phyloP scores from a whole-genome alignment of 108 stramenopile species.

The Fragilaria radians region DNA sequence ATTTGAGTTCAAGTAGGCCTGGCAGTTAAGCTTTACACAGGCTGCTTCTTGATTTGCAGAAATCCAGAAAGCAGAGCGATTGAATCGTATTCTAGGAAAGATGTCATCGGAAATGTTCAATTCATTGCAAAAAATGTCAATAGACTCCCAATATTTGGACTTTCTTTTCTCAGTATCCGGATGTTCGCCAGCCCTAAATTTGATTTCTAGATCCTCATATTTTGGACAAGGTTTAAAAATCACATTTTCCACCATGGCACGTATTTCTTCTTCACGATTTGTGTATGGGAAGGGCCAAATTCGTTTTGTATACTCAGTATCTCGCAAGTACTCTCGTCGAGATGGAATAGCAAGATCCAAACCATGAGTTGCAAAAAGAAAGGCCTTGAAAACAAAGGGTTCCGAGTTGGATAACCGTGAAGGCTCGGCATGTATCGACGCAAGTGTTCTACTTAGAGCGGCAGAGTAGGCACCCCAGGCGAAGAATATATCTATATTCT shows the following conservation, averaged over 20 bases:
- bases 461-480: constrained; percentile 11
- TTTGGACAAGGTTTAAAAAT: background rate
- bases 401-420: background rate
- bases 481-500: constrained; percentile 17
- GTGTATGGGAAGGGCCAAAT: background rate
- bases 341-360: constrained; percentile 56
- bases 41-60: background rate
- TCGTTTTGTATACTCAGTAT: background rate
- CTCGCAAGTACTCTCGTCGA: constrained; percentile 4
- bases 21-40: background rate
- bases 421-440: background rate
- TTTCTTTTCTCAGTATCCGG: no score
- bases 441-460: background rate
- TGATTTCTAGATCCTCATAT: background rate
- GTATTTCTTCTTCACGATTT: background rate
- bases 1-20: no score
- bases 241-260: background rate
- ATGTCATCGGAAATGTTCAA: no score
- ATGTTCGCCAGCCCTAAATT: no score
- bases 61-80: background rate
- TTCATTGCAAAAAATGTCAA: no score
- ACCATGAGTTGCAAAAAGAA: constrained; percentile 54
- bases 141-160: no score
- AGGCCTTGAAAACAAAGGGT: constrained; percentile 17
- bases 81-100: background rate